Evolutionary conservation across 1,284 basidiomycete species (phyloP), one percentile per base, ranked within the genome.

Genomic region (Malassezia obtusa): DNA sequence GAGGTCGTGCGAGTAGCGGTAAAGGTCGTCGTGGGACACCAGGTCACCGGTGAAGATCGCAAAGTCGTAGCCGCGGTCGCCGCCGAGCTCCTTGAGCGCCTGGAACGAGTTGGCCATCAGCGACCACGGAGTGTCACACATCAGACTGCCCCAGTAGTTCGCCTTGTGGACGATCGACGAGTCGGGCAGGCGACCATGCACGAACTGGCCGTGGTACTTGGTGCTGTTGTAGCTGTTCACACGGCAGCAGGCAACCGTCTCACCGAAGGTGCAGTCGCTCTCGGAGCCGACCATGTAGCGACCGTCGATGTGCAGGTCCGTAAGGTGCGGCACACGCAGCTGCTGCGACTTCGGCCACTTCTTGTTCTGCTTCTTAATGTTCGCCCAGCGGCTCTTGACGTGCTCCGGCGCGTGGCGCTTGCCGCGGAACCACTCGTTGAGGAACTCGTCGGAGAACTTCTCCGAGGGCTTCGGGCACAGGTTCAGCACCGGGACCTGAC

Each of bases 271-370:
- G 67, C 86, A 87, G 64, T 85, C 83, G 9, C 81, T 84, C 73
- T 88, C 86, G 4, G 83, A 76, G 14, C 84, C 83, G 36, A 81
- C 86, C 12, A 83, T 79, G 69, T 81, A 88, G 25, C 84, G 83
- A 80, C 85, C 82, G 68, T 88, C 86, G 45, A 88, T 74, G 73
- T 88, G 86, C 55, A 86, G 77, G 64, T 88, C 86, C 0, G 84
- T 85, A 10, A 88, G 60, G 65, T 88, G 86, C 36, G 87, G 73
- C 1, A 88, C 82, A 64, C 84, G 85, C 35, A 87, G 75, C 52
- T 56, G 12, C 17, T 41, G 46, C 26, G 19, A 22, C 41, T 54
- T 33, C 11, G 43, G 28, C 21, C 17, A 12, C 37, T 38, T 38
- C 30, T 31, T 31, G 26, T 21, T 15, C 26, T 40, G 38, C 41